phyloP scores from a whole-genome alignment of 169 alveolate species.

The Eimeria necatrix region DNA sequence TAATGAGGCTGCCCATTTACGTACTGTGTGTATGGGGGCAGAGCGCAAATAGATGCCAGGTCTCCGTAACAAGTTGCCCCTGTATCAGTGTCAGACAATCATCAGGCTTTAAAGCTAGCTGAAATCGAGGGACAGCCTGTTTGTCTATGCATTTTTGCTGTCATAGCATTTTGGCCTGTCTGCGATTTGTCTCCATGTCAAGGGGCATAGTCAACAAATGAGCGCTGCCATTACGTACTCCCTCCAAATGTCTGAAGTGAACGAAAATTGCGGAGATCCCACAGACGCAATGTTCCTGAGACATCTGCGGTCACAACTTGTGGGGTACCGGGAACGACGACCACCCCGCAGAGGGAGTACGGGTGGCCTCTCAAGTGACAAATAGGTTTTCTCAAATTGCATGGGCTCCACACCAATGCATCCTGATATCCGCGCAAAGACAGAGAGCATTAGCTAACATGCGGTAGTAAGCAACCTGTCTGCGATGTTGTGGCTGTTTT shows the following conservation, averaged over 20 bases:
- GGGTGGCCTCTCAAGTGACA: conserved; percentile 83
- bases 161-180: too few species aligned
- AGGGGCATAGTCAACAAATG: background rate
- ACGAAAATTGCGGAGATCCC: conserved; percentile 86
- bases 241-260: conserved; percentile 78
- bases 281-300: conserved; percentile 84
- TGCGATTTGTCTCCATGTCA: background rate
- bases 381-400: conserved; percentile 83
- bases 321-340: conserved; percentile 84
- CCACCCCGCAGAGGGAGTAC: conserved; percentile 84
- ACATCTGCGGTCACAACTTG: conserved; percentile 85
- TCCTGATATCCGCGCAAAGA: background rate
- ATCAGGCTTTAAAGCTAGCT: too few species aligned
- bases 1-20: background rate
- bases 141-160: background rate
- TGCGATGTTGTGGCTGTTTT: too few species aligned
- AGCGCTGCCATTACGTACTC: background rate
- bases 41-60: conserved; percentile 55
- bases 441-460: too few species aligned
- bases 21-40: conserved; percentile 62
- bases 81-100: background rate
- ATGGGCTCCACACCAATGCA: conserved; percentile 85
- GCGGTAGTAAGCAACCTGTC: background rate
- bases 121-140: background rate
- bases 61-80: conserved; percentile 75